Evolutionary conservation across 257 asterid species (phyloP).

Genomic region (Eustoma russellianum): DNA sequence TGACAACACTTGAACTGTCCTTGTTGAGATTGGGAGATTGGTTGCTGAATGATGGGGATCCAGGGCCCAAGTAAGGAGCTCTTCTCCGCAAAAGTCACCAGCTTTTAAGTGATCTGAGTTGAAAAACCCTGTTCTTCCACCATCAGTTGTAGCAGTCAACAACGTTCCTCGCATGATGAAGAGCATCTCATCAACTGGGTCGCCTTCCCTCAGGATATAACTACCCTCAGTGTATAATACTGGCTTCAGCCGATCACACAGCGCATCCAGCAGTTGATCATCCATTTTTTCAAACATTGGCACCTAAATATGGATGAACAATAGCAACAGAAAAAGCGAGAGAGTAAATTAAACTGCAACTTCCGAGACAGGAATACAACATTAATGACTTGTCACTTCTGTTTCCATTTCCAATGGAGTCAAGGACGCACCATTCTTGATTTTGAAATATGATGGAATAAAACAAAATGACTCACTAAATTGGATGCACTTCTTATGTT

Average conservation of each 20-base stretch:
- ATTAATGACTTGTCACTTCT: no score
- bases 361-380: no score
- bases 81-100: slow-evolving; percentile 97
- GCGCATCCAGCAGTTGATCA: slow-evolving; percentile 81
- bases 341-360: background rate
- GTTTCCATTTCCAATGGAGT: no score
- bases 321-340: background rate
- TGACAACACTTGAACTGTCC: slow-evolving; percentile 87
- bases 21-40: slow-evolving; percentile 85
- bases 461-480: no score
- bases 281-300: slow-evolving; percentile 98
- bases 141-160: slow-evolving; percentile 75
- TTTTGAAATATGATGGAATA: no score
- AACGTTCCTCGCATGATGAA: slow-evolving; percentile 83
- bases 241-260: slow-evolving; percentile 83
- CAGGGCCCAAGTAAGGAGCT: slow-evolving; percentile 97
- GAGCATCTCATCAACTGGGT: slow-evolving; percentile 95
- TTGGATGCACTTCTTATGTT: no score
- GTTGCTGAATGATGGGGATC: slow-evolving; percentile 73
- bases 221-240: slow-evolving; percentile 78
- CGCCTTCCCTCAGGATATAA: slow-evolving; percentile 92
- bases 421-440: no score
- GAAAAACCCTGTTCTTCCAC: slow-evolving; percentile 88
- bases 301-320: slow-evolving; percentile 35
- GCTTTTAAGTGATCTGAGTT: slow-evolving; percentile 74